These are phyloP conservation scores for Spatholobus suberectus DNA, from an alignment of 306 rosid species.

Conservation along the genomic window DNA sequence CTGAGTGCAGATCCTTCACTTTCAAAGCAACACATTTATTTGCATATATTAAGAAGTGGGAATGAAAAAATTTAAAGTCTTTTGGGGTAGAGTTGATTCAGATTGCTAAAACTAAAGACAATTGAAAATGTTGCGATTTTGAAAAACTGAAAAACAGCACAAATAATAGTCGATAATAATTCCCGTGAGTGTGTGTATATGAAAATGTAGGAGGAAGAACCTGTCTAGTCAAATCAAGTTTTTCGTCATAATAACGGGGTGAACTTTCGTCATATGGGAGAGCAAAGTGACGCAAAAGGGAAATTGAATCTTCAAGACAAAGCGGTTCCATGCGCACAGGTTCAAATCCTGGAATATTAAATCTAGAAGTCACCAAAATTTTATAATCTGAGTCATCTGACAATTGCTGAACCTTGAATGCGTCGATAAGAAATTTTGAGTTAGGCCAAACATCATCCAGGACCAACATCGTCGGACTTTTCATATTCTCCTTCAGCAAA, in stretches of 20 bases:
- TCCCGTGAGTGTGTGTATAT: neutral
- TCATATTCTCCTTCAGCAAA: neutral
- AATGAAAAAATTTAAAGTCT: no score
- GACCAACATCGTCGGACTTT: constrained; percentile 53
- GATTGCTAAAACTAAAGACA: no score
- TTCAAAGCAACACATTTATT: no score
- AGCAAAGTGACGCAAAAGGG: constrained; percentile 56
- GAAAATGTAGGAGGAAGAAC: neutral
- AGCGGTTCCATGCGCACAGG: constrained; percentile 44
- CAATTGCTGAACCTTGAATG: constrained; percentile 33
- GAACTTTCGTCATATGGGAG: neutral
- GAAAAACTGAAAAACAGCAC: no score
- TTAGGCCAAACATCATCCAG: constrained; percentile 73
- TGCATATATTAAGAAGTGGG: no score
- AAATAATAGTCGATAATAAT: no score
- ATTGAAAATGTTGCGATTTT: no score
- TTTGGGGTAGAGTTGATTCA: no score
- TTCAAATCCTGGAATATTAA: constrained; percentile 48
- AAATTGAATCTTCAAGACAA: constrained; percentile 43
- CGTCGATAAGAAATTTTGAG: constrained; percentile 53
- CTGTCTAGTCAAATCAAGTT: neutral
- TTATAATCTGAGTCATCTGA: constrained; percentile 50
- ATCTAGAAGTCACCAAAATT: constrained; percentile 70
- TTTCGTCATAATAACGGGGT: neutral
- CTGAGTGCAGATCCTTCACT: no score